Evolutionary conservation across 2,329 filamentous ascomycete genomes (phyloP), one percentile per base, ranked within the genome.

Genomic region (Aureobasidium mangrovei): DNA sequence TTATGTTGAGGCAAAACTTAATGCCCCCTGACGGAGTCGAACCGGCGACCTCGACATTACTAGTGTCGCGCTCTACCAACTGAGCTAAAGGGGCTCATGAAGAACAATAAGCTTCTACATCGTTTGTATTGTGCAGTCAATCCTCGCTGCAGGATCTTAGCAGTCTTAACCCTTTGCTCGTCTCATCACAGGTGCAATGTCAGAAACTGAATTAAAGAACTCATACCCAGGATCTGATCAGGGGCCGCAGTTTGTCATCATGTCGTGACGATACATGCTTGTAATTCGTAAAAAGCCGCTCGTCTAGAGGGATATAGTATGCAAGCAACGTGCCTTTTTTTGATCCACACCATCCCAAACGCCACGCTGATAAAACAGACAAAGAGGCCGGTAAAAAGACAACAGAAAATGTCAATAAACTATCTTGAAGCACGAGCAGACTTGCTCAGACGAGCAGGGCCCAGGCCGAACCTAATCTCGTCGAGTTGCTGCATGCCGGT

Each of bases 401-500:
- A 7, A 35, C 10, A 35, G 2, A 35, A 2, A 35, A 35, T 7
- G 10, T 35, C 7, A 10, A 35, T 10, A 35, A 35, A 35, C 32
- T 51, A 27, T 29, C 41, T 18, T 51, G 47, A 28, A 18, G 47
- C 47, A 7, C 9, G 10, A 35, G 47, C 47, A 41, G 47, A 35
- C 47, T 51, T 51, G 47, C 36, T 38, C 29, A 95, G 68, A 57
- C 82, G 81, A 31, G 90, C 86, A 28, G 87, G 86, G 0, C 91
- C 91, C 55, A 96, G 70, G 5, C 83, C 88, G 59, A 80, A 79
- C 52, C 93, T 78, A 49, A 98, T 85, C 71, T 97, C 91, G 60
- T 97, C 93, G 57, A 97, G 75, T 74, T 97, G 88, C 70, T 88
- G 84, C 60, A 96, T 77, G 0, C 93, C 93, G 57, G 80, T 87